phyloP scores from a whole-genome alignment of 306 rosid species.

The Biancaea sappan region DNA sequence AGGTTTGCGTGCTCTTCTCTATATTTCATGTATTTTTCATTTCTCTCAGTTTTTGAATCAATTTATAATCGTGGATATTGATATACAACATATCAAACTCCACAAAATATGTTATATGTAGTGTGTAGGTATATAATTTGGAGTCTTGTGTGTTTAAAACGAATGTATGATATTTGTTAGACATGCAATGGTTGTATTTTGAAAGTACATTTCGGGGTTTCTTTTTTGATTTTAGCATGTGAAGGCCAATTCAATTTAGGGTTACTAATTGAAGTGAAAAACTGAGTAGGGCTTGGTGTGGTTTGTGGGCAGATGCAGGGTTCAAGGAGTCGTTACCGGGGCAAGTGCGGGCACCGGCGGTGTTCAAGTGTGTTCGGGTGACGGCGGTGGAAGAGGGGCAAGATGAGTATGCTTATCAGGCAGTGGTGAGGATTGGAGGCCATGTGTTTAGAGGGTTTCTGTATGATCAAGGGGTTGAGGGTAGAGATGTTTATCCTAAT shows the following conservation, averaged over 20 bases:
- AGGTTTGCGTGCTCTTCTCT: conserved; percentile 44
- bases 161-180: too few relatives aligned
- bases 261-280: background rate
- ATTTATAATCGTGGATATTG: background rate
- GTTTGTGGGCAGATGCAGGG: conserved; percentile 56
- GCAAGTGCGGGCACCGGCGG: conserved; percentile 82
- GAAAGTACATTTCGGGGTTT: too few relatives aligned
- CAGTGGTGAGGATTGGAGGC: conserved; percentile 80
- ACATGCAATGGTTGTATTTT: too few relatives aligned
- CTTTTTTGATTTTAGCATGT: background rate
- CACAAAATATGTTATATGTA: too few relatives aligned
- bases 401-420: conserved; percentile 84
- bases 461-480: conserved; percentile 79
- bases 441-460: conserved; percentile 90
- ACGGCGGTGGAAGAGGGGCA: conserved; percentile 86
- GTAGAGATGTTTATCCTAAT: conserved; percentile 65
- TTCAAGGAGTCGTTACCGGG: conserved; percentile 70
- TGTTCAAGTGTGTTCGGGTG: conserved; percentile 93
- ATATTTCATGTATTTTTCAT: background rate
- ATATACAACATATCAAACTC: background rate
- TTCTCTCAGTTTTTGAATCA: background rate
- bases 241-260: background rate
- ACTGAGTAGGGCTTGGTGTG: conserved; percentile 32
- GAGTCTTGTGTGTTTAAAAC: too few relatives aligned
- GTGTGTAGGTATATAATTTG: background rate